Percentiles rank a stretch among this genome's conserved stretches.
Conservation (phyloP, 2,329 filamentous ascomycete species). For the Dryadomyces quercivorus region DNA sequence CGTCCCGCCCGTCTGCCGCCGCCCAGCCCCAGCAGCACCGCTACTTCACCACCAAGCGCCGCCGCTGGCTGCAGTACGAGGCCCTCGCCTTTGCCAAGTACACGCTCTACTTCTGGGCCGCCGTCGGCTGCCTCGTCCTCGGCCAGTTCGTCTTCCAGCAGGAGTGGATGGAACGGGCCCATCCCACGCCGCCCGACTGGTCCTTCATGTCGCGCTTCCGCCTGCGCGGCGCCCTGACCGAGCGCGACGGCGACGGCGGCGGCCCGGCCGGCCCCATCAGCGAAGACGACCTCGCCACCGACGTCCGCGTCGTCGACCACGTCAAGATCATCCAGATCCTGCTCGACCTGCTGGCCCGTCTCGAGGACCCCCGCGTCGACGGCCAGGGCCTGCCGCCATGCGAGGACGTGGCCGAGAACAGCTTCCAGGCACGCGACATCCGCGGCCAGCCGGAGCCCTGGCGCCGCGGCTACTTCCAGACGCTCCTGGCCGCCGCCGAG, state of each 20-base stretch:
- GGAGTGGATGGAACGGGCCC: conserved; percentile 61
- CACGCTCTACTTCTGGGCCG: conserved; percentile 52
- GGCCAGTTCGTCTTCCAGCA: conserved; percentile 56
- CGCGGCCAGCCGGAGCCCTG: conserved; percentile 68
- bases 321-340: conserved; percentile 49
- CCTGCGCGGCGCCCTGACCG: conserved; percentile 51
- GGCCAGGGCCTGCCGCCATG: conserved; percentile 35
- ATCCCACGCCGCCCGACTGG: conserved; percentile 80
- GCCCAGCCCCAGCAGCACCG: conserved; percentile 40
- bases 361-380: conserved; percentile 59
- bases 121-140: conserved; percentile 45
- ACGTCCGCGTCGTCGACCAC: conserved; percentile 51
- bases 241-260: conserved; percentile 31
- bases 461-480: conserved; percentile 75
- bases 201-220: conserved; percentile 54
- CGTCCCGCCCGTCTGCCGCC: neutral
- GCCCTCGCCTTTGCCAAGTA: conserved; percentile 58
- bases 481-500: conserved; percentile 63
- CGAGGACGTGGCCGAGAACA: no score
- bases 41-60: conserved; percentile 68
- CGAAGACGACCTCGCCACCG: neutral
- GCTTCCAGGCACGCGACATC: conserved; percentile 46
- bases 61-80: conserved; percentile 57
- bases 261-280: neutral
- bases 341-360: conserved; percentile 44